Conservation (phyloP, 768 basidiomycete species). For the Amanita phalloides region DNA sequence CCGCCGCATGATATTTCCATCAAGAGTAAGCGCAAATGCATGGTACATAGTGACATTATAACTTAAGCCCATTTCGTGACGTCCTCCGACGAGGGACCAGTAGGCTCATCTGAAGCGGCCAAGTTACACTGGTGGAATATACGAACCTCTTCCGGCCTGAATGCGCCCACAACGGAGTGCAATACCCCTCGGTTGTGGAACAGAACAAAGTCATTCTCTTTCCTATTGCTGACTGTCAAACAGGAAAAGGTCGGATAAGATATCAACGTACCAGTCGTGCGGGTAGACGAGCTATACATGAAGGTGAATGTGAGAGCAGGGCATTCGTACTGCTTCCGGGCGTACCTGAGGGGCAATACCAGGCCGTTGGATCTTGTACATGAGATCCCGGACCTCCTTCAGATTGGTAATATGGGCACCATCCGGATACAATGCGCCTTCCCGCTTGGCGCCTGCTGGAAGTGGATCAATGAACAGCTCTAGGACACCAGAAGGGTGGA, state of each 20-base stretch:
- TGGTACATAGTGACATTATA: neutral
- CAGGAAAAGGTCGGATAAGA: neutral
- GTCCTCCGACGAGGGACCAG: slow-evolving; percentile 60
- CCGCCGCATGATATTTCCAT: too few species aligned
- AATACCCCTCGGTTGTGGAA: slow-evolving; percentile 83
- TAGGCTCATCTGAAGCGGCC: slow-evolving; percentile 66
- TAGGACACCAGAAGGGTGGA: slow-evolving; percentile 70
- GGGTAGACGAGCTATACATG: slow-evolving; percentile 62
- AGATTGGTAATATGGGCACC: slow-evolving; percentile 14
- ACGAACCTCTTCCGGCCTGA: slow-evolving; percentile 54
- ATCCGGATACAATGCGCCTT: slow-evolving; percentile 55
- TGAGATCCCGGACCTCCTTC: slow-evolving; percentile 10
- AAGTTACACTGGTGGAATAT: slow-evolving; percentile 84
- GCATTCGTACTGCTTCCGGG: slow-evolving; percentile 2
- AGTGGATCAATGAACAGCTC: slow-evolving; percentile 69
- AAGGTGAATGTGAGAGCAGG: neutral
- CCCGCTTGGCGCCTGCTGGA: slow-evolving; percentile 43
- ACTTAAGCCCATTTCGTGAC: slow-evolving; percentile 42
- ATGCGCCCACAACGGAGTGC: slow-evolving; percentile 75
- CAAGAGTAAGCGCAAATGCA: too few species aligned
- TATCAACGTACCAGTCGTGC: slow-evolving; percentile 60
- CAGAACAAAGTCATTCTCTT: slow-evolving; percentile 59
- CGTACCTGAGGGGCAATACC: slow-evolving; percentile 71
- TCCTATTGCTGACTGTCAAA: slow-evolving; percentile 15
- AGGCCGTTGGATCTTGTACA: slow-evolving; percentile 22